A percentile compares a stretch with the other conserved stretches of the same genome.
These are phyloP conservation scores for Mycena leptocephala DNA, from an alignment of 768 basidiomycete genomes.

Conservation along the genomic window DNA sequence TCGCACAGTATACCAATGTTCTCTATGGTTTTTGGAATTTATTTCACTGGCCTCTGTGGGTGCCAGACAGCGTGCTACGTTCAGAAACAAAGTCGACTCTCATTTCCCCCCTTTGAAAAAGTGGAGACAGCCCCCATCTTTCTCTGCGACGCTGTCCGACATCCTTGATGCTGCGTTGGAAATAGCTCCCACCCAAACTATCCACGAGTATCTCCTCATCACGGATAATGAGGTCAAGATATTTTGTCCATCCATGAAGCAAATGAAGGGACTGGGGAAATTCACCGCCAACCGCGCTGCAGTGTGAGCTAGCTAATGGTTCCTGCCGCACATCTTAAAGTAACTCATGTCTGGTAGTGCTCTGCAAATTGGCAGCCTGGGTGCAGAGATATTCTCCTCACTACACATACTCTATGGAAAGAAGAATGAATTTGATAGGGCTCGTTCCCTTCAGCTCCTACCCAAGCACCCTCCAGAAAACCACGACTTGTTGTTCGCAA, in stretches of 20 bases:
- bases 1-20: neutral
- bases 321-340: neutral
- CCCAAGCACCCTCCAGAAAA: neutral
- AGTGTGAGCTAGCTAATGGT: conserved; percentile 1
- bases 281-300: neutral
- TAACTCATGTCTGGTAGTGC: neutral
- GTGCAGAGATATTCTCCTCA: neutral
- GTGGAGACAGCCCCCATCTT: neutral
- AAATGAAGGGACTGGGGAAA: neutral
- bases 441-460: neutral
- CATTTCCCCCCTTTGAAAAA: conserved; percentile 1
- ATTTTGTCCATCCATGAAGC: neutral
- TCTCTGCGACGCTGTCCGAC: neutral
- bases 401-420: neutral
- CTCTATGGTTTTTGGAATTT: neutral
- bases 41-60: conserved; percentile 4
- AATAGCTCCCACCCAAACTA: neutral
- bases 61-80: neutral
- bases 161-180: neutral
- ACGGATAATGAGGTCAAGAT: conserved; percentile 9
- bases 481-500: neutral
- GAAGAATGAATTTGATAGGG: neutral
- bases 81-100: neutral
- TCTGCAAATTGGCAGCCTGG: neutral
- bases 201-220: neutral